Percentiles rank a stretch among this genome's conserved stretches.
phyloP scores from a whole-genome alignment of 345 rosid genomes.

The Jatropha curcas region DNA sequence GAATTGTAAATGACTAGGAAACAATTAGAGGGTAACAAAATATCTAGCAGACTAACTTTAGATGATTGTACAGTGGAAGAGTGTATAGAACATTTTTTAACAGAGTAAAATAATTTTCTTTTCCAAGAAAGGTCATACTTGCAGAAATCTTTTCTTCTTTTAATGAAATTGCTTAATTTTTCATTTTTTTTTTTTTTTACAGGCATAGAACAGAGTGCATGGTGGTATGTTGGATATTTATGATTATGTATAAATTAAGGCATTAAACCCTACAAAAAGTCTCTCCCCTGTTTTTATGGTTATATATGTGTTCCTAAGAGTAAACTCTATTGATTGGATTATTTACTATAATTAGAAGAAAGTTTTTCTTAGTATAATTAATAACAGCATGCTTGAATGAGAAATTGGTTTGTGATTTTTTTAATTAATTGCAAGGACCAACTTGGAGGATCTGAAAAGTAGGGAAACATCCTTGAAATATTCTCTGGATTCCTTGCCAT shows the following conservation, averaged over 20 bases:
- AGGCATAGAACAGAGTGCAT: not conserved
- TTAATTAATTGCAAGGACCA: not conserved
- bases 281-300: too few species aligned
- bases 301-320: too few species aligned
- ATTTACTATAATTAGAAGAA: too few species aligned
- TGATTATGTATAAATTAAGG: not conserved
- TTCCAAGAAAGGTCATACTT: slow-evolving; percentile 3
- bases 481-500: not conserved
- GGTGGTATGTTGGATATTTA: too few species aligned
- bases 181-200: too few species aligned
- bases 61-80: not conserved
- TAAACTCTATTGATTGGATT: not conserved
- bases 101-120: not conserved
- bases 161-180: not conserved
- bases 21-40: not conserved
- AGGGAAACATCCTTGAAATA: slow-evolving; percentile 15
- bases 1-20: not conserved
- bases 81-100: not conserved
- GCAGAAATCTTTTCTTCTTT: too few species aligned
- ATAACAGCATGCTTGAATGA: not conserved
- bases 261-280: not conserved
- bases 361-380: too few species aligned
- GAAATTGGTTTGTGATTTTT: not conserved
- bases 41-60: slow-evolving; percentile 10
- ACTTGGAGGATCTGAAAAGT: not conserved